Evolutionary conservation across 768 basidiomycete species (phyloP).

Genomic region (Pholiota molesta): DNA sequence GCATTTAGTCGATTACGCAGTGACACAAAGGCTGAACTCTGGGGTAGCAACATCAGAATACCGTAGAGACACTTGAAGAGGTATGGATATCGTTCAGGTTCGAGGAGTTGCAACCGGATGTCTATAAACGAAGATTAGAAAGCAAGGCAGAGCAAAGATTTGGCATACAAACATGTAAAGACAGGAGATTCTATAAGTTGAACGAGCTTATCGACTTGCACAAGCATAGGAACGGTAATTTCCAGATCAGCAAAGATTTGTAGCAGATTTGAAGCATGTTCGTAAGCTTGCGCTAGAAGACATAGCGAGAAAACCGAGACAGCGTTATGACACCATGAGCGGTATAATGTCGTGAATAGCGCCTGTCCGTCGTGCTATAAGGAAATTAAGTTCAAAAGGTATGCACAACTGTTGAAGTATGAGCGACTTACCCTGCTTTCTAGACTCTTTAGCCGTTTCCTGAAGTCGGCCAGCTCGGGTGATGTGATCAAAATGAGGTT

Average conservation of each 20-base stretch:
- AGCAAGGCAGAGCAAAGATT: neutral
- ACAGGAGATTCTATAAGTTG: conserved; percentile 98
- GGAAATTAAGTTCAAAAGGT: neutral
- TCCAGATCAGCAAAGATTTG: conserved; percentile 98
- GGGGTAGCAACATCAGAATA: conserved; percentile 93
- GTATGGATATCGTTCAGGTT: conserved; percentile 95
- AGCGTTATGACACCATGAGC: conserved; percentile 99
- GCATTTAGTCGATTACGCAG: conserved; percentile 92
- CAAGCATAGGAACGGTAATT: conserved; percentile 91
- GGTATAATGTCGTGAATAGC: conserved; percentile 89
- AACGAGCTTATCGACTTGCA: conserved; percentile 97
- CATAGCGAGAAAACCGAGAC: conserved; percentile 97
- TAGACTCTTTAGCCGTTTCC: conserved; percentile 88
- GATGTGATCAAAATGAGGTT: conserved; percentile 97
- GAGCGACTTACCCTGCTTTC: conserved; percentile 77
- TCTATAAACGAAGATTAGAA: conserved; percentile 42
- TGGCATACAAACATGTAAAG: conserved; percentile 78
- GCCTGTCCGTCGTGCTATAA: conserved; percentile 94
- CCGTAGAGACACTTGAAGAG: conserved; percentile 98
- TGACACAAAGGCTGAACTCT: conserved; percentile 95
- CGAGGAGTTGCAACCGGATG: conserved; percentile 89
- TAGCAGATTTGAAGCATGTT: conserved; percentile 95
- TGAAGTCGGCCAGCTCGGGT: conserved; percentile 93
- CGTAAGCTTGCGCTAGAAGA: conserved; percentile 96
- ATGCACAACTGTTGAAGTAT: neutral